phyloP scores from a whole-genome alignment of 441 rosid genomes.

The Raphanus hybrid region DNA sequence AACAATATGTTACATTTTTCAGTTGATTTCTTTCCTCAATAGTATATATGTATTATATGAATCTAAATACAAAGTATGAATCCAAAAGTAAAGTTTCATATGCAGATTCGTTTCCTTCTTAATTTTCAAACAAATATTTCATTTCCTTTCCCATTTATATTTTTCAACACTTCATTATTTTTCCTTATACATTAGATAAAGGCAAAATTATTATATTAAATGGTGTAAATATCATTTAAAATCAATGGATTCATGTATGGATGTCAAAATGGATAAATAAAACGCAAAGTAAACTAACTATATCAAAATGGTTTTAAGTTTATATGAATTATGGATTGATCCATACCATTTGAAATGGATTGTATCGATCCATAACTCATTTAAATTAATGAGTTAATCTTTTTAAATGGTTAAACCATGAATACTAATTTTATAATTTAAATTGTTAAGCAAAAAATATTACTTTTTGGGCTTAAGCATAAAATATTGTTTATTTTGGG shows the following conservation, averaged over 20 bases:
- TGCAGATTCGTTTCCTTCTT: neutral
- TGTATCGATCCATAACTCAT: no score
- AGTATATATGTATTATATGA: conserved; percentile 1
- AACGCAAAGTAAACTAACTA: neutral
- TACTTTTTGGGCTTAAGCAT: neutral
- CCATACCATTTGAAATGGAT: neutral
- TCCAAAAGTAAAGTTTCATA: neutral
- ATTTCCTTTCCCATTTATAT: neutral
- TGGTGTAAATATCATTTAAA: no score
- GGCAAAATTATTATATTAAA: neutral
- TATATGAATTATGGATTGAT: neutral
- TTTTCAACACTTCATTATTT: neutral
- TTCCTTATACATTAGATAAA: neutral
- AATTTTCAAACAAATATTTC: neutral
- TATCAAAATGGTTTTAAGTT: no score
- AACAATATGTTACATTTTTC: neutral
- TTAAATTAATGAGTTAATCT: no score
- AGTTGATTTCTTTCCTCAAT: neutral
- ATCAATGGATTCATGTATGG: neutral
- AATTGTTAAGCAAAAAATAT: no score
- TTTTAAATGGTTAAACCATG: neutral
- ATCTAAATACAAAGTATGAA: conserved; percentile 9
- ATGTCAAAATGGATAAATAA: neutral
- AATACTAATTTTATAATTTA: no score
- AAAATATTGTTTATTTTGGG: neutral